Evolutionary conservation across 371 early-diverging fungal genomes (phyloP).

Genomic region (Rhizomucor pusillus): DNA sequence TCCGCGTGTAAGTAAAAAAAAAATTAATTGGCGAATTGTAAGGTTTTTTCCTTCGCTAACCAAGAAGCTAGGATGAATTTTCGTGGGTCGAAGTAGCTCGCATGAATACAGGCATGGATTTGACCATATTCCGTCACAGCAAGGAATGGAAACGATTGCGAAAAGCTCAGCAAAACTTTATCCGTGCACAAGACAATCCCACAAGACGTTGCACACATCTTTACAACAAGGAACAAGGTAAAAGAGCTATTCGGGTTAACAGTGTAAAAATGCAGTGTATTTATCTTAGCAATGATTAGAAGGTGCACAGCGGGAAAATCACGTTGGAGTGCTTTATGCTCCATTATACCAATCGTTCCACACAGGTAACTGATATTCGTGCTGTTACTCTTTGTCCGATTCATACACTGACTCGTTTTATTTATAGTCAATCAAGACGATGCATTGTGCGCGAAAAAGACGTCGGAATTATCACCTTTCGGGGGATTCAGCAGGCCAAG

Average conservation of each 20-base stretch:
- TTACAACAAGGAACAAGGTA: slow-evolving; percentile 36
- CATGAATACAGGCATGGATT: slow-evolving; percentile 55
- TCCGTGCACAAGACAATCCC: slow-evolving; percentile 62
- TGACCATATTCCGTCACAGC: slow-evolving; percentile 59
- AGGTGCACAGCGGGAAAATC: slow-evolving; percentile 34
- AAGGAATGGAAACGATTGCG: slow-evolving; percentile 57
- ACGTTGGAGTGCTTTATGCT: slow-evolving; percentile 60
- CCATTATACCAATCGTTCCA: slow-evolving; percentile 54
- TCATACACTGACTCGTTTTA: not conserved
- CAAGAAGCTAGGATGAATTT: slow-evolving; percentile 16
- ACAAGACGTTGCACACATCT: slow-evolving; percentile 66
- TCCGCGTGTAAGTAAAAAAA: not conserved
- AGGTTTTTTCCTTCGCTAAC: too few species aligned
- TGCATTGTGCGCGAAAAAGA: not conserved
- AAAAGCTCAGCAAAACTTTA: slow-evolving; percentile 59
- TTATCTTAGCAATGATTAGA: slow-evolving; percentile 2
- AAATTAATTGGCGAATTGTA: too few species aligned
- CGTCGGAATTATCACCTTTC: not conserved
- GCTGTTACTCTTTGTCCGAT: not conserved
- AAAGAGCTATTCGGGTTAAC: slow-evolving; percentile 17
- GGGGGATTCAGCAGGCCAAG: slow-evolving; percentile 10
- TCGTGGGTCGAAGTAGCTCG: slow-evolving; percentile 78
- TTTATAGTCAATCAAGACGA: not conserved
- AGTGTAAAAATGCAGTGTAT: not conserved
- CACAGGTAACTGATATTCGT: slow-evolving; percentile 14